These are phyloP conservation scores for Pharnaceum exiguum DNA, from an alignment of 148 eudicot species.

Conservation along the genomic window DNA sequence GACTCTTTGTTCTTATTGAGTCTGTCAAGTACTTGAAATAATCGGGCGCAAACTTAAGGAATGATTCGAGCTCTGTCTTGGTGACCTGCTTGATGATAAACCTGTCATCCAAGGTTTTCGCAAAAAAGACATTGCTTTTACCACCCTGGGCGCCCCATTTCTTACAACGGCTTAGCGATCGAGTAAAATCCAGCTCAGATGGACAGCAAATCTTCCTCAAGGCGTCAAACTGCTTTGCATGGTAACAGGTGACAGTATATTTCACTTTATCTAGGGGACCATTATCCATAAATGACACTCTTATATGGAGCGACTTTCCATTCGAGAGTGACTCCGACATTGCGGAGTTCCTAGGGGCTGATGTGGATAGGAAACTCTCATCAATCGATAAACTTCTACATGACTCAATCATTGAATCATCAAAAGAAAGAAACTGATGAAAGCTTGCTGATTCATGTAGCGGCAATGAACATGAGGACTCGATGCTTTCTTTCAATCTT, in stretches of 20 bases:
- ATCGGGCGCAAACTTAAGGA: constrained; percentile 78
- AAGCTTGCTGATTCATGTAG: constrained; percentile 42
- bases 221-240: constrained; percentile 81
- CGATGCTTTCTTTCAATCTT: constrained; percentile 49
- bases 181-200: constrained; percentile 68
- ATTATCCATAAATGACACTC: constrained; percentile 59
- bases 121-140: constrained; percentile 84
- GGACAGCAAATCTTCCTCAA: constrained; percentile 89
- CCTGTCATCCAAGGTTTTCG: constrained; percentile 87
- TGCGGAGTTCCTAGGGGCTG: constrained; percentile 47
- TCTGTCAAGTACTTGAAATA: constrained; percentile 82
- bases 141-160: constrained; percentile 99
- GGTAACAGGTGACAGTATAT: constrained; percentile 76
- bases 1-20: constrained; percentile 67
- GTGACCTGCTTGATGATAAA: constrained; percentile 96
- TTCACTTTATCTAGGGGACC: constrained; percentile 72
- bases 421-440: constrained; percentile 45
- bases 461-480: constrained; percentile 45
- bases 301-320: constrained; percentile 57
- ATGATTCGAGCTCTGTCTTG: constrained; percentile 94
- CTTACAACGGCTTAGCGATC: constrained; percentile 91
- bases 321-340: constrained; percentile 48
- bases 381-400: constrained; percentile 65
- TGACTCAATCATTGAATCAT: constrained; percentile 56
- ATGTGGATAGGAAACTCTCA: constrained; percentile 46